phyloP scores from a whole-genome alignment of 768 basidiomycete species.

The Russula lepida region DNA sequence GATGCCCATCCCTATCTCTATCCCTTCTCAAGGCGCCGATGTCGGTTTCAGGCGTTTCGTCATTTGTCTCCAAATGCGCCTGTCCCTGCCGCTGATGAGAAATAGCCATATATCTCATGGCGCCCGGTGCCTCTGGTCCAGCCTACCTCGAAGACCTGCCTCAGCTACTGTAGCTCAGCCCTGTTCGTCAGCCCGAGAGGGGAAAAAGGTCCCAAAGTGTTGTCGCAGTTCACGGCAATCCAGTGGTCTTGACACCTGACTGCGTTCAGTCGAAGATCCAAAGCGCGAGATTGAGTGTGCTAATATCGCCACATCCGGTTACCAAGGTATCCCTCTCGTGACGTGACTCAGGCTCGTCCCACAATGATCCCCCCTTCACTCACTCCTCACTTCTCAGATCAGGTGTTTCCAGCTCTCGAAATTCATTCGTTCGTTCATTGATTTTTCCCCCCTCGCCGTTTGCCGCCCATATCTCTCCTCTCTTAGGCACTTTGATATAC shows the following conservation, averaged over 20 bases:
- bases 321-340: neutral
- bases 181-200: neutral
- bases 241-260: conserved; percentile 9
- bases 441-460: neutral
- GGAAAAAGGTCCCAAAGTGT: neutral
- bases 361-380: neutral
- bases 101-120: neutral
- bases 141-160: neutral
- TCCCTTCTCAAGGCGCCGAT: neutral
- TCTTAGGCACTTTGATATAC: conserved; percentile 6
- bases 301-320: conserved; percentile 12
- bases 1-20: neutral
- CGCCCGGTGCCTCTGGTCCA: neutral
- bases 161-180: neutral
- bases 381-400: neutral
- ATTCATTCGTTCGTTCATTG: neutral
- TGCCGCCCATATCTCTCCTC: neutral
- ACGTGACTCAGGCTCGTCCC: neutral
- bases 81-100: neutral
- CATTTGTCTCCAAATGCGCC: neutral
- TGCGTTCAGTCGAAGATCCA: conserved; percentile 17
- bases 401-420: neutral
- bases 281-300: conserved; percentile 4
- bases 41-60: neutral
- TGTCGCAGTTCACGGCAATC: neutral